phyloP scores from a whole-genome alignment of 2,329 filamentous ascomycete genomes.

The Coniochaeta prunicola region DNA sequence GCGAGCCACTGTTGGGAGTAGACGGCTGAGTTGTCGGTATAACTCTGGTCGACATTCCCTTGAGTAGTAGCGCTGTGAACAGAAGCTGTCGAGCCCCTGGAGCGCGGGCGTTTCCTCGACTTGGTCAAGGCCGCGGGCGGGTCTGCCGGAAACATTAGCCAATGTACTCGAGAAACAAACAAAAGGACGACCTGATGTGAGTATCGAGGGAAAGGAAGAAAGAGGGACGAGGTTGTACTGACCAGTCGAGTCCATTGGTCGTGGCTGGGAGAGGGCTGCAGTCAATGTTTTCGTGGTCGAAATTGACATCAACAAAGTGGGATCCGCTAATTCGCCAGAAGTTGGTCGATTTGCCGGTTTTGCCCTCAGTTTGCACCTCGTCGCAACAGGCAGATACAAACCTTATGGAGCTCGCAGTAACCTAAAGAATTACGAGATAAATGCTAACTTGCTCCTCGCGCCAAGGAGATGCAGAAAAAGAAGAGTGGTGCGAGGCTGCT shows the following conservation, averaged over 20 bases:
- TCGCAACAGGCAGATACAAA: background rate
- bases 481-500: background rate
- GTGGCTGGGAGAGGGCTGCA: background rate
- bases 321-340: background rate
- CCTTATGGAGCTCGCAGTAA: background rate
- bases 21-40: constrained; percentile 33
- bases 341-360: background rate
- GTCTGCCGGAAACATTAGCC: constrained; percentile 15
- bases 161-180: background rate
- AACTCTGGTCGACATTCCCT: constrained; percentile 41
- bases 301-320: constrained; percentile 2
- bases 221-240: background rate
- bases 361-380: background rate
- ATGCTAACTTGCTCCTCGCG: background rate
- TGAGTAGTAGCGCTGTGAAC: constrained; percentile 47
- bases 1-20: constrained; percentile 44
- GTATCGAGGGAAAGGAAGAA: background rate
- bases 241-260: constrained; percentile 1
- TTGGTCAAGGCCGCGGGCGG: constrained; percentile 27
- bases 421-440: background rate
- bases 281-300: constrained; percentile 1
- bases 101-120: constrained; percentile 43
- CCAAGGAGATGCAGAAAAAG: background rate
- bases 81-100: constrained; percentile 49
- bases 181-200: constrained; percentile 3